A percentile compares a stretch with the other conserved stretches of the same genome.
Evolutionary conservation across 2,329 filamentous ascomycete genomes (phyloP).

Genomic region (Alternaria consortialis): DNA sequence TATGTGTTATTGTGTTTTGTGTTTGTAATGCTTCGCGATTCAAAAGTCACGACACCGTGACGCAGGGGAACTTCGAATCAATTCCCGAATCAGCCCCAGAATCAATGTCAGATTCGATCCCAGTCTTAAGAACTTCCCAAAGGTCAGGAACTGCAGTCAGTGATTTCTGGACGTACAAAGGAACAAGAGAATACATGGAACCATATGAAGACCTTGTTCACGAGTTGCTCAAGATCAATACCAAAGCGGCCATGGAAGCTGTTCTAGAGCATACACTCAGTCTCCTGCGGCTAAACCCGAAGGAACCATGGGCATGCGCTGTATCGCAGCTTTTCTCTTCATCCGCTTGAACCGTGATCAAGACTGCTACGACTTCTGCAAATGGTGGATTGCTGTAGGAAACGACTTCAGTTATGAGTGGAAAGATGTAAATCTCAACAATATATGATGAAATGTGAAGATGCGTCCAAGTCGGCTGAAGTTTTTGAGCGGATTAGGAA

Average conservation of each 20-base stretch:
- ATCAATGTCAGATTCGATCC: neutral
- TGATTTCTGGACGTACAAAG: neutral
- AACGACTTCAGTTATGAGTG: conserved; percentile 7
- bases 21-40: neutral
- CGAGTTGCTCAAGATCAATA: neutral
- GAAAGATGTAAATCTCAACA: neutral
- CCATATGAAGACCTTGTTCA: neutral
- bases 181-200: conserved; percentile 5
- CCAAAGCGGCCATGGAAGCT: neutral
- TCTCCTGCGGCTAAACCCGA: neutral
- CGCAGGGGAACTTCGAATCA: neutral
- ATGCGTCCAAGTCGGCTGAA: neutral
- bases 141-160: neutral
- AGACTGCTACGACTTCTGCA: conserved; percentile 60
- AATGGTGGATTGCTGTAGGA: conserved; percentile 54
- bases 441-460: neutral
- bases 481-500: conserved; percentile 5
- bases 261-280: neutral
- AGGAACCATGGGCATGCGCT: conserved; percentile 41
- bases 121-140: too few species aligned
- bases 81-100: neutral
- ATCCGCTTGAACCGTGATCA: conserved; percentile 61
- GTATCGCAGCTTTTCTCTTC: conserved; percentile 54
- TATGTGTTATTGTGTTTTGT: neutral
- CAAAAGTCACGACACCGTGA: neutral